These are phyloP conservation scores for Fusarium pilosicola DNA, from an alignment of 2,329 filamentous ascomycete species.

Conservation along the genomic window DNA sequence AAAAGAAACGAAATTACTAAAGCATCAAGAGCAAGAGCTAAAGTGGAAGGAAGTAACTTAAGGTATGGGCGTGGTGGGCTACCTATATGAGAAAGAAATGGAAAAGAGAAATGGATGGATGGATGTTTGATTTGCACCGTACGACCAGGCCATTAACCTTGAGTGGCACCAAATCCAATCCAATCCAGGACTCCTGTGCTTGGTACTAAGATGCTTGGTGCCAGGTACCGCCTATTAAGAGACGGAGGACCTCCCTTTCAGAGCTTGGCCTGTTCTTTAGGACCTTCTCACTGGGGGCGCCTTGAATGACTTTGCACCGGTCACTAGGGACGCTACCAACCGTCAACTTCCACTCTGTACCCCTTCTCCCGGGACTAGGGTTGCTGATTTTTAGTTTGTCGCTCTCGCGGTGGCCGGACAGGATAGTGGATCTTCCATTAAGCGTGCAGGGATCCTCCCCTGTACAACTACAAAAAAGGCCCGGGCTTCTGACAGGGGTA, in stretches of 20 bases:
- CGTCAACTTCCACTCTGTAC: constrained; percentile 18
- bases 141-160: constrained; percentile 41
- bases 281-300: neutral
- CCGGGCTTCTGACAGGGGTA: constrained; percentile 25
- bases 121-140: constrained; percentile 43
- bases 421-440: constrained; percentile 30
- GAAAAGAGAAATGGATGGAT: constrained; percentile 2
- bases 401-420: constrained; percentile 35
- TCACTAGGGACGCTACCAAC: constrained; percentile 9
- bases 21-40: constrained; percentile 36
- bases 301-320: constrained; percentile 23
- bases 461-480: constrained; percentile 22
- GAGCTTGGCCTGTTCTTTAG: constrained; percentile 32
- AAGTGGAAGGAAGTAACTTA: constrained; percentile 21
- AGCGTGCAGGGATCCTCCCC: constrained; percentile 25
- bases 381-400: constrained; percentile 9
- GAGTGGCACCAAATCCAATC: constrained; percentile 25
- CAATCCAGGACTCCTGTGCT: constrained; percentile 34
- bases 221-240: constrained; percentile 19
- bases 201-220: constrained; percentile 38
- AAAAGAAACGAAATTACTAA: constrained; percentile 36
- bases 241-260: constrained; percentile 34
- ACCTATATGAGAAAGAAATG: constrained; percentile 34
- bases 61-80: constrained; percentile 38
- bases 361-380: constrained; percentile 31